Evolutionary conservation across 176 grass and related monocot species (phyloP), one percentile per base, ranked within the genome.

Genomic region (Oryza officinalis): DNA sequence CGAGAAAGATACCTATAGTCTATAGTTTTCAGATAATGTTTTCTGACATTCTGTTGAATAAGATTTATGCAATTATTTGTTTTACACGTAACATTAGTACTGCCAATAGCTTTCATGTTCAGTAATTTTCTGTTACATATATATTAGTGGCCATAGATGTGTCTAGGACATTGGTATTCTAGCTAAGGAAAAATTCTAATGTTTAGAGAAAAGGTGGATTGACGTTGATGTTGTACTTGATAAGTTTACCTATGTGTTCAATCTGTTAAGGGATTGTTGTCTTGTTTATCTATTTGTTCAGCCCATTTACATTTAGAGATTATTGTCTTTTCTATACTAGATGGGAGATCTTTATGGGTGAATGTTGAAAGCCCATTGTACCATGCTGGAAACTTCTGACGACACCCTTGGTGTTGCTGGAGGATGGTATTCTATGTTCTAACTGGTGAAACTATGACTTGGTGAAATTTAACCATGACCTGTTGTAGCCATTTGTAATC

Each of bases 161-260:
- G 17, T 20, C 49, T 4, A 52, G 4, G 4, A 52, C 13, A 52
- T 20, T 52, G 49, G 5, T 44, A 31, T 82, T 61, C 33, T 65
- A 22, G 37, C 32, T 60, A 23, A 46, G 31, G 52, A 49, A 49
- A 30, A 74, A 10, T 1, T 67, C 15, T 67, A 31, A 59, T 40
- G 17, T n/a, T 80, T 61, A 68, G 23, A 60, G 74, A 57, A 57
- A 12, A 57, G 26, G 32, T 15, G 32, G 25, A 30, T 28, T 80
- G 30, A 2, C 28, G n/a, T 52, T 80, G 12, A 81, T 83, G 1
- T 49, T 68, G 54, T 81, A 80, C 47, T 76, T 63, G 46, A 8
- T 27, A 27, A 27, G 22, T 60, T 60, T 27, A 49, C 74, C 38
- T 79, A 35, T 18, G 44, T 83, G 46, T 67, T 30, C 15, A 70